A percentile compares a stretch with the other conserved stretches of the same genome.
phyloP scores from a whole-genome alignment of 768 basidiomycete genomes.

The Neoboletus brunneissimus region DNA sequence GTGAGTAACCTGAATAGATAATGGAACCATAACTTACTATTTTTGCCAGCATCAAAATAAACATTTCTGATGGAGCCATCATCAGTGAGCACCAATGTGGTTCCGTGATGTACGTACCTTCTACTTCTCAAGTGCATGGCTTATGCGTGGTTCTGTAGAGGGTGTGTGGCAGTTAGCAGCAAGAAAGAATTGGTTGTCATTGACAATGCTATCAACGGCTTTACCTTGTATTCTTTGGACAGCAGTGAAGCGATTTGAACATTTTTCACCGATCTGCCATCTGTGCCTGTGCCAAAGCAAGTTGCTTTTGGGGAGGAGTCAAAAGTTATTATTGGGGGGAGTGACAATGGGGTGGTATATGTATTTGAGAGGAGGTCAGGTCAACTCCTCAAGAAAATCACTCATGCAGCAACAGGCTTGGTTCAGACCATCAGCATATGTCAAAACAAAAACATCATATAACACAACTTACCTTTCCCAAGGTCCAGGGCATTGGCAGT shows the following conservation, averaged over 20 bases:
- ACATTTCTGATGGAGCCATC: background rate
- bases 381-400: background rate
- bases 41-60: constrained; percentile 6
- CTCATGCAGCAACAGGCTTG: background rate
- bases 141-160: background rate
- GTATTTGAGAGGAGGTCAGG: constrained; percentile 6
- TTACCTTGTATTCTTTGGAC: constrained; percentile 4
- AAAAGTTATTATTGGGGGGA: constrained; percentile 5
- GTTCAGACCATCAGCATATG: background rate
- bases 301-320: constrained; percentile 7
- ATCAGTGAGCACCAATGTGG: background rate
- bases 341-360: constrained; percentile 2
- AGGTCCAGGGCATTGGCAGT: background rate
- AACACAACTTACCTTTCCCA: background rate
- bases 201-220: constrained; percentile 7
- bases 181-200: constrained; percentile 2
- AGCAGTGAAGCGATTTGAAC: background rate
- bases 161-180: background rate
- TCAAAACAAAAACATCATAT: background rate
- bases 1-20: background rate
- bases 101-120: constrained; percentile 7
- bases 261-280: background rate
- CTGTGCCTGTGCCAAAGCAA: constrained; percentile 3
- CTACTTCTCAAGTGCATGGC: background rate
- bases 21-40: background rate